A percentile compares a stretch with the other conserved stretches of the same genome.
These are phyloP conservation scores for Phytophthora megakarya DNA, from an alignment of 352 stramenopile species.

Conservation along the genomic window DNA sequence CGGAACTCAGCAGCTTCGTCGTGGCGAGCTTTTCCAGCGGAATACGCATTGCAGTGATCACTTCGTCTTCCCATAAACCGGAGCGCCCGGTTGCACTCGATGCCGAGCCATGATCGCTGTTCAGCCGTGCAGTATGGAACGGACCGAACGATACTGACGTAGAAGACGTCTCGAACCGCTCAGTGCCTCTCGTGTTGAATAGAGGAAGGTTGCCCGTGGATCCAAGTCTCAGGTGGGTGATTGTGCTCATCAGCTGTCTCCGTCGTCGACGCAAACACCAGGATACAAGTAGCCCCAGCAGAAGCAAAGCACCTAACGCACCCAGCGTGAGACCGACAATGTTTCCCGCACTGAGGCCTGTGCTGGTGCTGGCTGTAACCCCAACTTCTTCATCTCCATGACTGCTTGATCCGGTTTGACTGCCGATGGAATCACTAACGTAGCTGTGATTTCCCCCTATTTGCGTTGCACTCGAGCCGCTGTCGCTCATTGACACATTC, in stretches of 20 bases:
- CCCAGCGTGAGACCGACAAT: conserved; percentile 19
- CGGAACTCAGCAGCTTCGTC: conserved; percentile 36
- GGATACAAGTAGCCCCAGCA: conserved; percentile 10
- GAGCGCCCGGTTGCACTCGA: not conserved
- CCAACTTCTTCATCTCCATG: conserved; percentile 11
- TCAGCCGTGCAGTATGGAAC: conserved; percentile 16
- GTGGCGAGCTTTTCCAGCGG: conserved; percentile 47
- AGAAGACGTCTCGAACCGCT: conserved; percentile 34
- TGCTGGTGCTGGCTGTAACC: not conserved
- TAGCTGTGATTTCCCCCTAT: conserved; percentile 8
- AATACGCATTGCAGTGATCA: conserved; percentile 35
- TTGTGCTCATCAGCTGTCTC: conserved; percentile 11
- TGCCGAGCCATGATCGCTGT: not conserved
- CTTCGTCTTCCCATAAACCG: conserved; percentile 36
- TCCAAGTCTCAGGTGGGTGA: conserved; percentile 14
- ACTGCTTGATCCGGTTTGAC: conserved; percentile 7
- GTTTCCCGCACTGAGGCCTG: conserved; percentile 8
- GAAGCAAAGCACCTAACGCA: conserved; percentile 7
- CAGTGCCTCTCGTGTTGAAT: conserved; percentile 31
- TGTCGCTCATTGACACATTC: not conserved
- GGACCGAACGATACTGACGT: conserved; percentile 22
- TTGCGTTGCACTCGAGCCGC: conserved; percentile 2
- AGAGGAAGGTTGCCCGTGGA: conserved; percentile 26
- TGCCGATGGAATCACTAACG: not conserved
- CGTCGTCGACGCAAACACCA: conserved; percentile 20